Evolutionary conservation across 2,329 filamentous ascomycete genomes (phyloP), one percentile per base, ranked within the genome.

Genomic region (Septoria linicola): DNA sequence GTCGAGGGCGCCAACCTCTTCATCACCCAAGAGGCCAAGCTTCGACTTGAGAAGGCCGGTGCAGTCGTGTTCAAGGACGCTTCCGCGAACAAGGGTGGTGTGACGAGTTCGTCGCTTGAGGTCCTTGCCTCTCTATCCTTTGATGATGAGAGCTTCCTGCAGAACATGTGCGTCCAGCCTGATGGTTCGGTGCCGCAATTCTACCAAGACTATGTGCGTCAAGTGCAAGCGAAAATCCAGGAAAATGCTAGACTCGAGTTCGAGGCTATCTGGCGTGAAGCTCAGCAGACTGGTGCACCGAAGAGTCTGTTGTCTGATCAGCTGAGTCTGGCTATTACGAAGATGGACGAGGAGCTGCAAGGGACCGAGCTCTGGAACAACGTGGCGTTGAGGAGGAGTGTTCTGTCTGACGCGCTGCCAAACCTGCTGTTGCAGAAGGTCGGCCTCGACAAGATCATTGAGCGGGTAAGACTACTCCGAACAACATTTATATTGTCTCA

Each of bases 1-100:
- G 92, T 99, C 37, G 93, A 99, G 74, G 93, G 93, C 46, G 93
- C 93, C 72, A 99, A 97, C 71, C 79, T 99, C 48, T 99, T 99
- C 81, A 95, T 99, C 73, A 96, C 93, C 0, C 93, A 99, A 72
- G 93, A 99, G 65, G 92, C 92, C 63, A 97, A 97, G 77, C 80
- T 97, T 49, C 88, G 90, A 19, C 83, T 99, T 11, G 93, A 99
- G 75, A 86, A 89, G 63, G 91, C 92, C n/a, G 93, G 93, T 54
- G 95, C 89, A 67, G 83, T 97, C 63, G 74, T 99, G 34, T 96
- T 90, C 84, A 99, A 99, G 76, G 93, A 99, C 71, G 93, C 93
- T 4, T 96, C 89, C 31, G 91, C 92, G 50, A 99, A 99, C 81
- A 99, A 99, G 79, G 93, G 93, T 59, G 93, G 93, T 70, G 93